Evolutionary conservation across 768 basidiomycete species (phyloP), one percentile per base, ranked within the genome.

Genomic region (Lepiota venenata): DNA sequence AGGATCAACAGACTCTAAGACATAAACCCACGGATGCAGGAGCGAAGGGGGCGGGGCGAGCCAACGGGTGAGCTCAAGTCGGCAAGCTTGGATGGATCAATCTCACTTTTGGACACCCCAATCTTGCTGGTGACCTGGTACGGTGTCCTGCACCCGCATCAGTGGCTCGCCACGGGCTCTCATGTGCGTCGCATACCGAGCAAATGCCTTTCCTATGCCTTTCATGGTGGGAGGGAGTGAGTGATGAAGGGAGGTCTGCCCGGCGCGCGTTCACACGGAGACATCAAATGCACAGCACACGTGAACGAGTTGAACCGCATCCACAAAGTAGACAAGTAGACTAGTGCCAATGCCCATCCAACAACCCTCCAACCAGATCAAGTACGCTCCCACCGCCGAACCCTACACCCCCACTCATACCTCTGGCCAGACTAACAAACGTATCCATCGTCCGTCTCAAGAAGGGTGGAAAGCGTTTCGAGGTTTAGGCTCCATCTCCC

Each of bases 401-500:
- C 50, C 70, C 39, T 10, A 7, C 4, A 10, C 20, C 14, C 49
- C 20, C 14, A 36, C 29, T 32, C 10, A 9, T 25, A 15, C 18
- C n/a, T 29, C 37, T 3, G 22, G 5, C 15, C 41, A 98, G 95
- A 70, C 76, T 99, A 40, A 99, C 97, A 6, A 99, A 99, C 66
- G 96, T 98, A 55, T 93, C 93, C 37, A 82, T 98, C 68, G 97
- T 99, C 35, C 85, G 94, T 43, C 76, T 97, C 47, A 97, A 94
- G 79, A 98, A 98, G 68, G 93, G 89, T 43, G 97, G 97, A 39
- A 98, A 98, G 72, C 85, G 97, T 46, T 98, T 97, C 67, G 97
- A 99, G 80, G 95, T 93, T 61, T 4, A 52, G n/a, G n/a, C n/a
- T 21, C 3, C 47, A 4, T 35, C 32, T 18, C n/a, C 16, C 47